Conservation (phyloP, 208 protist species). For the Leishmania lainsoni region DNA sequence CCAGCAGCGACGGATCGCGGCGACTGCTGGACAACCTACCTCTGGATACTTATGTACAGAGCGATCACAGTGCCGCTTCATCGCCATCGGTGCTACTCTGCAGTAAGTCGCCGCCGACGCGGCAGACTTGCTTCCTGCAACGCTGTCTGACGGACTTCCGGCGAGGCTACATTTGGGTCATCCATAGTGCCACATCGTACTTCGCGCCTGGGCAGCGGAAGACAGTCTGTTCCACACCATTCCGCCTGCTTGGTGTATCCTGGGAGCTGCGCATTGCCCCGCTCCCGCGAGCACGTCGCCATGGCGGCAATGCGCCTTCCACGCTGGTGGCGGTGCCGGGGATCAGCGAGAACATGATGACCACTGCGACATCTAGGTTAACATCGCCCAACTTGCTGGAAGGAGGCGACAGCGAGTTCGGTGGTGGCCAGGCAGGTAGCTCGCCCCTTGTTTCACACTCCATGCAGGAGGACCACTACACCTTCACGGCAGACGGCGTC, state of each 20-base stretch:
- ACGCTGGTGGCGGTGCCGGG: slow-evolving; percentile 6
- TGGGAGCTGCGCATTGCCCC: slow-evolving; percentile 75
- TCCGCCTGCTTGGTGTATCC: slow-evolving; percentile 48
- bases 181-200: slow-evolving; percentile 50
- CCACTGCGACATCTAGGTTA: not conserved
- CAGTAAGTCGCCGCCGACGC: not conserved
- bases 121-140: slow-evolving; percentile 28
- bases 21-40: slow-evolving; percentile 5
- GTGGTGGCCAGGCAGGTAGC: not conserved
- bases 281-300: slow-evolving; percentile 13
- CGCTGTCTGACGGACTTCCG: slow-evolving; percentile 63
- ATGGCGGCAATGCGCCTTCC: not conserved
- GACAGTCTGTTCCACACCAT: slow-evolving; percentile 63
- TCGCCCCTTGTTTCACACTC: slow-evolving; percentile 14
- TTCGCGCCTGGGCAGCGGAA: slow-evolving; percentile 60
- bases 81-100: not conserved
- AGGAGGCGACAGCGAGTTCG: not conserved
- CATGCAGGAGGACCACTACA: not conserved
- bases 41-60: not conserved
- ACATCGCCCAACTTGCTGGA: not conserved
- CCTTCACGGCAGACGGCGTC: not conserved
- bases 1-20: not conserved
- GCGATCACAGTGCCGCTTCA: not conserved
- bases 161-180: slow-evolving; percentile 69
- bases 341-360: slow-evolving; percentile 9